Conservation (phyloP, 1,284 basidiomycete species). For the Cryptococcus neoformans region DNA sequence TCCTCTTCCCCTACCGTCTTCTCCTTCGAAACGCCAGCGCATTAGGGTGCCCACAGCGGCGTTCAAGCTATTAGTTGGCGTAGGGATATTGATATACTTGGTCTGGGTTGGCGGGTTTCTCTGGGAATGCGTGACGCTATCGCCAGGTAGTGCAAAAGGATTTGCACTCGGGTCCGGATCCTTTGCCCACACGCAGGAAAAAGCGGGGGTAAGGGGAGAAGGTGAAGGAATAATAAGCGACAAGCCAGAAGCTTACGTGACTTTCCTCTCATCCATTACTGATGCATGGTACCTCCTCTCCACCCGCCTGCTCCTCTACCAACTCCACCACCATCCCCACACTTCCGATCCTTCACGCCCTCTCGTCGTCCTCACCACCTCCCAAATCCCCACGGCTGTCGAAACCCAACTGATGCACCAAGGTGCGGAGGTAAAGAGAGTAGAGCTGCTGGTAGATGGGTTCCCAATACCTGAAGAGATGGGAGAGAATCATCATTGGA, state of each 20-base stretch:
- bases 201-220: neutral
- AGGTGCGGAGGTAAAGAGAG: constrained; percentile 3
- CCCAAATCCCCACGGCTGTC: neutral
- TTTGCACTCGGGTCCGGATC: too few species aligned
- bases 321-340: constrained; percentile 4
- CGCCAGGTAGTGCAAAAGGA: too few species aligned
- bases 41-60: too few species aligned
- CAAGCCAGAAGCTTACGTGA: constrained; percentile 10
- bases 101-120: too few species aligned
- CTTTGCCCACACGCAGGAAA: neutral
- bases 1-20: too few species aligned
- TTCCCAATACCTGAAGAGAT: constrained; percentile 4
- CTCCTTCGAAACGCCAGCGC: too few species aligned
- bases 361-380: constrained; percentile 5
- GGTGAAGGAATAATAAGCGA: neutral
- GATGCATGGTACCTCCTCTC: constrained; percentile 6
- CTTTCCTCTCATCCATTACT: constrained; percentile 9
- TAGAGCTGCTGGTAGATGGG: constrained; percentile 5
- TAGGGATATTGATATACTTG: too few species aligned
- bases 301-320: constrained; percentile 9
- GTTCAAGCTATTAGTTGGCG: too few species aligned
- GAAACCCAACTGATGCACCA: constrained; percentile 1
- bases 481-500: constrained; percentile 3
- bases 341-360: neutral
- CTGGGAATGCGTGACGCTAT: too few species aligned